Evolutionary conservation across 2,329 filamentous ascomycete genomes (phyloP).

Genomic region (Fusarium multiceps): DNA sequence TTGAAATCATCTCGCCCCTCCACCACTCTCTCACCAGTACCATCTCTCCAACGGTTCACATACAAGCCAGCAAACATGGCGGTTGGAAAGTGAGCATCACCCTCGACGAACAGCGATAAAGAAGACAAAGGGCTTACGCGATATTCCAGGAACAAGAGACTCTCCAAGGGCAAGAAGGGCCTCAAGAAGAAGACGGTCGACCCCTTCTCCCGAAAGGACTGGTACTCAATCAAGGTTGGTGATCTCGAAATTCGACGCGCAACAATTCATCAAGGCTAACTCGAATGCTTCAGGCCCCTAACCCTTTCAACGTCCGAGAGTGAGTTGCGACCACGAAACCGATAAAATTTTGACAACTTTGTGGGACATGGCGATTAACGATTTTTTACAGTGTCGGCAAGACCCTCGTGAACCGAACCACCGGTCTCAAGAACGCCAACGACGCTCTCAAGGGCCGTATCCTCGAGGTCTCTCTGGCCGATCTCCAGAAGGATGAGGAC

Average conservation of each 20-base stretch:
- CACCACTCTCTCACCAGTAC: slow-evolving; percentile 55
- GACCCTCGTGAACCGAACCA: slow-evolving; percentile 99
- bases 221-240: slow-evolving; percentile 93
- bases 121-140: slow-evolving; percentile 40
- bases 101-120: slow-evolving; percentile 10
- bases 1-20: slow-evolving; percentile 57
- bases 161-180: slow-evolving; percentile 99
- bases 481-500: slow-evolving; percentile 99
- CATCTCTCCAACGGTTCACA: slow-evolving; percentile 57
- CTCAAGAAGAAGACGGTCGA: slow-evolving; percentile 99
- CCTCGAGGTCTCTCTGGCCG: slow-evolving; percentile 97
- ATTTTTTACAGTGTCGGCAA: slow-evolving; percentile 87
- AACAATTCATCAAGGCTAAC: slow-evolving; percentile 33
- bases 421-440: slow-evolving; percentile 99
- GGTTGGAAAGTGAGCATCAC: slow-evolving; percentile 67
- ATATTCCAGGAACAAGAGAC: slow-evolving; percentile 90
- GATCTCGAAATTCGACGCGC: background rate
- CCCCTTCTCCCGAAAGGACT: slow-evolving; percentile 98
- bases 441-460: slow-evolving; percentile 98
- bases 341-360: slow-evolving; percentile 15
- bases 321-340: slow-evolving; percentile 66
- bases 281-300: slow-evolving; percentile 74
- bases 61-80: slow-evolving; percentile 67
- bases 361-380: slow-evolving; percentile 36
- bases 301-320: slow-evolving; percentile 96